Evolutionary conservation across 2,329 filamentous ascomycete species (phyloP).

Genomic region (Bipolaris cookei): DNA sequence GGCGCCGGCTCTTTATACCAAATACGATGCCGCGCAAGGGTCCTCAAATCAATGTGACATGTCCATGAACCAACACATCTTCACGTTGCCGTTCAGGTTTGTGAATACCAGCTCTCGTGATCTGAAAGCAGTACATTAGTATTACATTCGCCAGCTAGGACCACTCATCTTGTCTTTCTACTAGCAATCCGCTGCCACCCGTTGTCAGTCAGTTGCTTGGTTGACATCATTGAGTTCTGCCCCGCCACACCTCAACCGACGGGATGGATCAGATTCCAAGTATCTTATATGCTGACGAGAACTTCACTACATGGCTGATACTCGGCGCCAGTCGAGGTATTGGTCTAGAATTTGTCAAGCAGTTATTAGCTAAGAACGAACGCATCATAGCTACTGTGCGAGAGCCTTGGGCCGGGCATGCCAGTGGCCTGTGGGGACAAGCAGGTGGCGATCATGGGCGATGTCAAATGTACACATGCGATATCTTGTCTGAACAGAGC

Average conservation of each 20-base stretch:
- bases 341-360: conserved; percentile 61
- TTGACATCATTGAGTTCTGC: conserved; percentile 24
- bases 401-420: conserved; percentile 50
- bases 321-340: conserved; percentile 57
- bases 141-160: conserved; percentile 8
- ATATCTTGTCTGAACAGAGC: conserved; percentile 60
- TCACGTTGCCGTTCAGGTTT: conserved; percentile 7
- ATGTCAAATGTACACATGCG: conserved; percentile 59
- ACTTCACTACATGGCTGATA: conserved; percentile 55
- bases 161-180: conserved; percentile 1
- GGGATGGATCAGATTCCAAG: conserved; percentile 53
- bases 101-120: conserved; percentile 15
- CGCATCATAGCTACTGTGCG: conserved; percentile 61
- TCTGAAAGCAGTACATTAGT: conserved; percentile 14
- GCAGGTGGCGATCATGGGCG: conserved; percentile 53
- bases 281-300: conserved; percentile 50
- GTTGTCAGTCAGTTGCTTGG: conserved; percentile 2
- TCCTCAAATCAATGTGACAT: conserved; percentile 20
- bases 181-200: background rate
- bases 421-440: conserved; percentile 51
- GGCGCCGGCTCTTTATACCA: conserved; percentile 16
- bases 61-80: conserved; percentile 14
- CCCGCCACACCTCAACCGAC: conserved; percentile 21
- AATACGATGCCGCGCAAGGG: conserved; percentile 16
- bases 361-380: conserved; percentile 56